phyloP scores from a whole-genome alignment of 345 rosid species.

The Salix dunnii region DNA sequence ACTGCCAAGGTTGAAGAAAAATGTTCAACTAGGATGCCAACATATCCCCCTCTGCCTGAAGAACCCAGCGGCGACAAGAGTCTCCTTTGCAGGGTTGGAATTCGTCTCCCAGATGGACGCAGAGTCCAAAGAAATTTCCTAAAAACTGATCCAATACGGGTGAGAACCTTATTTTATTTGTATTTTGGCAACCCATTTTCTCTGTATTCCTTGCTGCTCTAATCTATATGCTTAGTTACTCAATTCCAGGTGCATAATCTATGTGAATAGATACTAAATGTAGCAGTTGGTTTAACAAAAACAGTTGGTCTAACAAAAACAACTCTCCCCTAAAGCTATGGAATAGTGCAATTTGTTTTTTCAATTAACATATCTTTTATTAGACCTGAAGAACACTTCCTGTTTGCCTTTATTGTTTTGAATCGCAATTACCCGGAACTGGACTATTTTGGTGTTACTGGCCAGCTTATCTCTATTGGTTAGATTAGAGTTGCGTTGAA shows the following conservation, averaged over 20 bases:
- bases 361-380: neutral
- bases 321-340: neutral
- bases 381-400: neutral
- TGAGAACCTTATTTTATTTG: slow-evolving; percentile 11
- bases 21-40: slow-evolving; percentile 33
- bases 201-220: neutral
- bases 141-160: slow-evolving; percentile 75
- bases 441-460: neutral
- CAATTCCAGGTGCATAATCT: neutral
- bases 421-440: neutral
- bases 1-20: slow-evolving; percentile 40
- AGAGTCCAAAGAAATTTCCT: slow-evolving; percentile 84
- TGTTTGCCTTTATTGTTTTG: neutral
- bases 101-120: slow-evolving; percentile 91
- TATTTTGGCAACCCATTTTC: neutral
- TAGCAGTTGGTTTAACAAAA: too few relatives aligned
- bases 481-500: neutral
- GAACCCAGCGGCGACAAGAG: slow-evolving; percentile 81
- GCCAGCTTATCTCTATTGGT: neutral
- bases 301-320: neutral
- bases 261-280: neutral
- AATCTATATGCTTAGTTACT: neutral
- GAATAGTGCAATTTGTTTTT: neutral
- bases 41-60: slow-evolving; percentile 81
- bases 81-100: slow-evolving; percentile 79